A percentile compares a stretch with the other conserved stretches of the same genome.
Conservation (phyloP, 1,284 basidiomycete genomes). For the Ustilago tritici region DNA sequence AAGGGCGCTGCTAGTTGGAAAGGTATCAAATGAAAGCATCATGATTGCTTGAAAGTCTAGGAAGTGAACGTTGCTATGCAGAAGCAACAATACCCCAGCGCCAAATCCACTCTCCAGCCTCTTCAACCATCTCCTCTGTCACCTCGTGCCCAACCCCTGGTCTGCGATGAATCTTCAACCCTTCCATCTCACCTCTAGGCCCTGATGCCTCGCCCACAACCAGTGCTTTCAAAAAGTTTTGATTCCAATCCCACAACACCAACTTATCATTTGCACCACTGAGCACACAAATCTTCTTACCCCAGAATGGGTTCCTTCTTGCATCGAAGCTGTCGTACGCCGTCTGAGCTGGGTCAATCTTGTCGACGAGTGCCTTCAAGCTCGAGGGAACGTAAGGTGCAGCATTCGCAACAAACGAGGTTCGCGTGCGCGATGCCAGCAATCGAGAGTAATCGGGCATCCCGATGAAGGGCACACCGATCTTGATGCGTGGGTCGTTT, state of each 20-base stretch:
- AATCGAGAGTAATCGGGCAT: conserved; percentile 78
- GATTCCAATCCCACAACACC: conserved; percentile 62
- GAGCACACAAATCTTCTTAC: conserved; percentile 66
- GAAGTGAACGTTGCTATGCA: neutral
- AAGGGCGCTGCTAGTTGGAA: neutral
- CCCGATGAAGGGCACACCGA: conserved; percentile 81
- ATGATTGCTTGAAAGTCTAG: neutral
- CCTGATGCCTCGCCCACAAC: conserved; percentile 54
- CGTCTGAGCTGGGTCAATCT: conserved; percentile 58
- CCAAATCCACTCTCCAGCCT: conserved; percentile 63
- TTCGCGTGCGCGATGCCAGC: conserved; percentile 55
- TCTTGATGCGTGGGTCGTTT: conserved; percentile 76
- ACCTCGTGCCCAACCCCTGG: conserved; percentile 58
- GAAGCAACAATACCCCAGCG: conserved; percentile 46
- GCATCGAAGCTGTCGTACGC: conserved; percentile 52
- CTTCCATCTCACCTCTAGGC: conserved; percentile 37
- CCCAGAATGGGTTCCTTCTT: conserved; percentile 56
- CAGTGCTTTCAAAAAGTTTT: conserved; percentile 57
- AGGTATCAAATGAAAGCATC: neutral
- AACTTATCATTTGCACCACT: conserved; percentile 62
- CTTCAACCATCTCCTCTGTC: conserved; percentile 61
- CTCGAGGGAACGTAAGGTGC: conserved; percentile 62
- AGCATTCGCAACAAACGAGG: conserved; percentile 56
- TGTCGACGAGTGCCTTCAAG: conserved; percentile 54
- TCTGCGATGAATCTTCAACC: conserved; percentile 51